Evolutionary conservation across 129 eudicot genomes (phyloP), one percentile per base, ranked within the genome.

Genomic region (Ambrosia trifida): DNA sequence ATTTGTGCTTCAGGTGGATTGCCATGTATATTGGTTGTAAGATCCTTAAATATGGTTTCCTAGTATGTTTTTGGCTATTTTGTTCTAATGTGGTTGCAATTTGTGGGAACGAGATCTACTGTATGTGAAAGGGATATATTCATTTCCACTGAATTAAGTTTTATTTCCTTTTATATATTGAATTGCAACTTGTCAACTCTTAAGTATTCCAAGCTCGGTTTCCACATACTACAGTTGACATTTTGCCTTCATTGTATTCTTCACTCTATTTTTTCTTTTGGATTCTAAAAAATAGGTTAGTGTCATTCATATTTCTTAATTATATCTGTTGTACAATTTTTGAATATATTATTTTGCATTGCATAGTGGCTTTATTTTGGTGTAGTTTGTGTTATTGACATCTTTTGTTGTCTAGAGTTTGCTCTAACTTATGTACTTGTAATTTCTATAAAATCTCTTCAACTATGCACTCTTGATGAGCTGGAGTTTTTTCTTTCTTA

Each of bases 131-230:
- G n/a, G n/a, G n/a, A n/a, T n/a, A n/a, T n/a, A n/a, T 63, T 56
- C 49, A 24, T 12, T 19, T 24, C 11, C 3, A 18, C 14, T 16
- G 35, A 13, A 56, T 40, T 43, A 24, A 59, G 44, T 31, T 63
- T 41, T 47, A 35, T n/a, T 72, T 30, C 31, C 40, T 16, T 30
- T 41, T 11, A 31, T 4, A 33, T 30, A 60, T 49, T 10, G 13
- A 33, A 73, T 41, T 71, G 30, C 18, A 78, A 71, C 75, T 68
- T 46, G n/a, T 68, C 19, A 49, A 3, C 54, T 49, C 4, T 76
- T 45, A 33, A 28, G 69, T 13, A 47, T 62, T 38, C 62, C 46
- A 17, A 69, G 60, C 50, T 60, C 76, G 20, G 4, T 67, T 31
- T 66, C 28, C 52, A 51, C 64, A 20, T 47, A 43, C 47, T 43